A percentile compares a stretch with the other conserved stretches of the same genome.
These are phyloP conservation scores for Cyclanthera cordifolia DNA, from an alignment of 306 rosid genomes.

Conservation along the genomic window DNA sequence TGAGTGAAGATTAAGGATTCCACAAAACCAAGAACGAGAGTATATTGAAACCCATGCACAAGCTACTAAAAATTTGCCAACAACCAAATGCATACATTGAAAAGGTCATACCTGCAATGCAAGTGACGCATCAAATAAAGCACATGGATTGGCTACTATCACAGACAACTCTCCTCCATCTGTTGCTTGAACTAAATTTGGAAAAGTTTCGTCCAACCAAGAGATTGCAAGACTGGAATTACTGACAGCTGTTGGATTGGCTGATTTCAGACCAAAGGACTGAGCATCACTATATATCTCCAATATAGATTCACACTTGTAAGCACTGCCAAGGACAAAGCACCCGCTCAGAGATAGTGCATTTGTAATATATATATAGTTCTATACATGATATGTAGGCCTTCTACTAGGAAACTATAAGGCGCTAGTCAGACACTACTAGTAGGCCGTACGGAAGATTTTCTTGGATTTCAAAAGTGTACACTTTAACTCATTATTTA, in stretches of 20 bases:
- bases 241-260: conserved; percentile 48
- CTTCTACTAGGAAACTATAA: not conserved
- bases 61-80: conserved; percentile 4
- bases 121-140: conserved; percentile 76
- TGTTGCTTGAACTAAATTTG: conserved; percentile 37
- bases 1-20: not conserved
- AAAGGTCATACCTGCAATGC: conserved; percentile 61
- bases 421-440: not conserved
- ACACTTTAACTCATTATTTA: not conserved
- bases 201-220: conserved; percentile 92
- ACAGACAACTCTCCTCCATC: conserved; percentile 39
- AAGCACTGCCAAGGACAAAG: conserved; percentile 42
- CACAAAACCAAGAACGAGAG: not conserved
- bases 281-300: conserved; percentile 76
- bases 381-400: not conserved
- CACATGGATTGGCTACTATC: conserved; percentile 55
- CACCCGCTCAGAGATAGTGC: conserved; percentile 11
- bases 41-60: not conserved
- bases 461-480: not conserved
- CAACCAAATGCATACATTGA: conserved; percentile 9
- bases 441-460: not conserved
- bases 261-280: conserved; percentile 59
- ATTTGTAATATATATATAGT: not conserved
- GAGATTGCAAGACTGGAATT: conserved; percentile 74
- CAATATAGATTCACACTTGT: conserved; percentile 58